A percentile compares a stretch with the other conserved stretches of the same genome.
These are phyloP conservation scores for Coemansia sp. DNA, from an alignment of 192 early-diverging fungal species.

Conservation along the genomic window DNA sequence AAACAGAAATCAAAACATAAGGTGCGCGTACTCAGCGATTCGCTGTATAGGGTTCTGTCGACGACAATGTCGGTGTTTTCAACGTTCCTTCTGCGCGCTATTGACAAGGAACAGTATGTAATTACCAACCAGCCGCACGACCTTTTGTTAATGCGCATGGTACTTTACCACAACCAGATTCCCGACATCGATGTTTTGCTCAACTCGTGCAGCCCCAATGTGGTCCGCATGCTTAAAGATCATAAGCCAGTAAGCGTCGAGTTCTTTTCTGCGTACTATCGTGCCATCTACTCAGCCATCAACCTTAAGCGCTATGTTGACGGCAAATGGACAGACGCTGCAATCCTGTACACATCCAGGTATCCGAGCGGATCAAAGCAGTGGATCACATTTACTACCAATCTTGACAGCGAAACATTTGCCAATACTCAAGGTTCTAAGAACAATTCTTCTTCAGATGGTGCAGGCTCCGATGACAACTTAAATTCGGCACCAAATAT, in stretches of 20 bases:
- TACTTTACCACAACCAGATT: constrained; percentile 11
- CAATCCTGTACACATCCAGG: constrained; percentile 18
- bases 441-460: background rate
- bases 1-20: constrained; percentile 9
- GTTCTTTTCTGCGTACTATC: constrained; percentile 26
- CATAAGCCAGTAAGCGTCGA: constrained; percentile 27
- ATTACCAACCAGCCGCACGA: constrained; percentile 14
- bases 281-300: constrained; percentile 33
- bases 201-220: constrained; percentile 6
- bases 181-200: constrained; percentile 21
- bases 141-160: constrained; percentile 15
- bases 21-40: constrained; percentile 16
- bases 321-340: constrained; percentile 23
- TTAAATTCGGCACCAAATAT: background rate
- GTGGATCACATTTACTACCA: constrained; percentile 29
- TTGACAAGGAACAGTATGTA: constrained; percentile 20
- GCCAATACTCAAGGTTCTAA: background rate
- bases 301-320: constrained; percentile 23
- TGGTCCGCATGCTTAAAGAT: constrained; percentile 15
- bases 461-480: background rate
- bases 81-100: constrained; percentile 20
- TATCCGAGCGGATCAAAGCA: constrained; percentile 36
- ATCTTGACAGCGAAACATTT: background rate
- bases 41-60: constrained; percentile 38
- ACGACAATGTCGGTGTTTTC: constrained; percentile 35